Evolutionary conservation across 345 rosid species (phyloP), one percentile per base, ranked within the genome.

Genomic region (Rhizophora apiculata): DNA sequence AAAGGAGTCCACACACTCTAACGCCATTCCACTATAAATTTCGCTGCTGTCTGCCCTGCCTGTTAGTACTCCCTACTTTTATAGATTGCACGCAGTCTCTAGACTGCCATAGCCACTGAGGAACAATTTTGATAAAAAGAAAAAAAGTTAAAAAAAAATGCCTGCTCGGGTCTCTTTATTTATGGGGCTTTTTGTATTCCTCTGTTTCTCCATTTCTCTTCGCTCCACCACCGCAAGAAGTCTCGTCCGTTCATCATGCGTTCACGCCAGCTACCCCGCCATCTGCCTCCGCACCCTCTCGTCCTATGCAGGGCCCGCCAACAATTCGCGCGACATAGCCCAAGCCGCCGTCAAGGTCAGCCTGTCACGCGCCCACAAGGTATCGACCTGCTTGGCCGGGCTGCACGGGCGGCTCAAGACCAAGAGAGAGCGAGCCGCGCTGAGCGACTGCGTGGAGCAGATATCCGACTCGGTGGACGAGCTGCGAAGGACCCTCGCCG

Each of bases 391-490:
- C 79, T 80, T 90, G 18, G 21, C 64, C 18, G 8, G 79, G 1
- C 56, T 22, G 10, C 61, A 54, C 21, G 78, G 69, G 59, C 76
- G 46, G 22, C 66, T 36, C 20, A 71, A 64, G 20, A 54, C 59
- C 36, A 87, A 79, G 36, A 68, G 79, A 21, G 88, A 84, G 82
- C 78, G 83, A 31, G 81, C 53, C 1, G 91, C 95, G 0, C 63
- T 93, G 15, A 69, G 73, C 3, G 98, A 93, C 84, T 93, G 96
- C 73, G 83, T 86, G 22, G 95, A 88, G 73, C 89, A 87, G 85
- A 77, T 93, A 26, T 82, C 84, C 0, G 90, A 87, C 67, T 76
- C 95, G 24, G 83, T 88, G 62, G 93, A 90, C 15, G 87, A 93
- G 76, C 74, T 93, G 72, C 68, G 86, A 63, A 74, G 37, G 19